Evolutionary conservation across 441 rosid genomes (phyloP).

Genomic region (Corymbia citriodora): DNA sequence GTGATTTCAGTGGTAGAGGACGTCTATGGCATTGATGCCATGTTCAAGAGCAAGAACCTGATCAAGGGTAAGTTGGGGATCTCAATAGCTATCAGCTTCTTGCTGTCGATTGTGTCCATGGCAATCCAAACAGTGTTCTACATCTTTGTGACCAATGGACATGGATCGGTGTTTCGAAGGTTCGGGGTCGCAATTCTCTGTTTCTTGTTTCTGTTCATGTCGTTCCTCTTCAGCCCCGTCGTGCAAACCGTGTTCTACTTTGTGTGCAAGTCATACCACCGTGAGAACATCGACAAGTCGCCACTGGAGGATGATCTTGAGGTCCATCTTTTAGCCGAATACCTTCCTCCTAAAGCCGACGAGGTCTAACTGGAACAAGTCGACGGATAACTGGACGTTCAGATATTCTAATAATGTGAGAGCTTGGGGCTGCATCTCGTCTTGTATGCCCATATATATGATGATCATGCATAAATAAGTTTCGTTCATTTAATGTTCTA

Average conservation of each 20-base stretch:
- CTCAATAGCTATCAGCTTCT: neutral
- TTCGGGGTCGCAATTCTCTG: neutral
- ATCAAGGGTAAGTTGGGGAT: neutral
- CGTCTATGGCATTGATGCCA: neutral
- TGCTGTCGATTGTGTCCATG: neutral
- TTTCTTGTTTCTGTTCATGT: neutral
- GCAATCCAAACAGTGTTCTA: neutral
- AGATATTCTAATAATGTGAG: neutral
- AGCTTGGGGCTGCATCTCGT: neutral
- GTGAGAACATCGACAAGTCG: neutral
- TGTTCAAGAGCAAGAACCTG: slow-evolving; percentile 4
- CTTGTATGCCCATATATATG: neutral
- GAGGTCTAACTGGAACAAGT: neutral
- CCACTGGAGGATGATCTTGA: neutral
- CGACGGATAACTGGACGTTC: neutral
- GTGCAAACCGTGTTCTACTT: neutral
- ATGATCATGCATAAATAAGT: neutral
- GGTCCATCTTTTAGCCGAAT: neutral
- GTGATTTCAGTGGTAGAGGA: slow-evolving; percentile 4
- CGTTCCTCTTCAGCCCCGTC: neutral
- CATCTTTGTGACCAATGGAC: neutral
- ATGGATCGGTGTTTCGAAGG: neutral
- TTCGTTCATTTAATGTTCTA: neutral
- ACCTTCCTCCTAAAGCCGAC: neutral
- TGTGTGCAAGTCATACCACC: neutral